Conservation (phyloP, 2,329 filamentous ascomycete genomes). For the Nectriaceae sp. region DNA sequence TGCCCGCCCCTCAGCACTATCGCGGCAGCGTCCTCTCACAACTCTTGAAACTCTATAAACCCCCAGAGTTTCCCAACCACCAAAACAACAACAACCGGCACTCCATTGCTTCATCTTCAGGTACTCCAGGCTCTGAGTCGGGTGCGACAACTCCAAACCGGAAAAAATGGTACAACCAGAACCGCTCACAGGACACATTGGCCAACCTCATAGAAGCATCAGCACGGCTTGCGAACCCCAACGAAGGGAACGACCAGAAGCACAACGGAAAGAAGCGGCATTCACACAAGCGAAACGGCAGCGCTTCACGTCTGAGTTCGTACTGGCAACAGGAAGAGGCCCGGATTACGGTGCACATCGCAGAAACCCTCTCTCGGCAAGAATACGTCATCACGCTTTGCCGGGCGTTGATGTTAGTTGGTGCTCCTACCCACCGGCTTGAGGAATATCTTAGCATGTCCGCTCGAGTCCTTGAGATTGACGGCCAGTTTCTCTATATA, state of each 20-base stretch:
- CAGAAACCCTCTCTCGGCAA: constrained; percentile 73
- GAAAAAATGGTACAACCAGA: constrained; percentile 52
- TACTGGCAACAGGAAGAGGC: constrained; percentile 46
- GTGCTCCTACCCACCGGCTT: constrained; percentile 84
- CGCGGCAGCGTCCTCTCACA: constrained; percentile 48
- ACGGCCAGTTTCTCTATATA: constrained; percentile 85
- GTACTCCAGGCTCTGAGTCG: constrained; percentile 36
- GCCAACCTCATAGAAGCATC: constrained; percentile 51
- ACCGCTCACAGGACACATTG: constrained; percentile 48
- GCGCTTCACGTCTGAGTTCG: constrained; percentile 38
- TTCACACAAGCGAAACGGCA: constrained; percentile 39
- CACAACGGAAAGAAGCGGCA: constrained; percentile 34
- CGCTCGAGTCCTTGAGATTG: constrained; percentile 79
- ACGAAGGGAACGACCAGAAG: constrained; percentile 20
- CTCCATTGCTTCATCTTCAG: constrained; percentile 30
- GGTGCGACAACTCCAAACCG: constrained; percentile 45
- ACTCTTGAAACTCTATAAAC: constrained; percentile 49
- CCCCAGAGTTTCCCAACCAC: constrained; percentile 29
- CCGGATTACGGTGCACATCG: constrained; percentile 54
- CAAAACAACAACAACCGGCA: constrained; percentile 22
- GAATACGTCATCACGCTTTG: constrained; percentile 84
- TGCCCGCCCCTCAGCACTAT: constrained; percentile 43
- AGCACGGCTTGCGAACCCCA: constrained; percentile 41
- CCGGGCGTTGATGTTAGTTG: constrained; percentile 81
- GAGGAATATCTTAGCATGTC: constrained; percentile 91